Evolutionary conservation across 148 eudicot species (phyloP).

Genomic region (Polygonum maritimum): DNA sequence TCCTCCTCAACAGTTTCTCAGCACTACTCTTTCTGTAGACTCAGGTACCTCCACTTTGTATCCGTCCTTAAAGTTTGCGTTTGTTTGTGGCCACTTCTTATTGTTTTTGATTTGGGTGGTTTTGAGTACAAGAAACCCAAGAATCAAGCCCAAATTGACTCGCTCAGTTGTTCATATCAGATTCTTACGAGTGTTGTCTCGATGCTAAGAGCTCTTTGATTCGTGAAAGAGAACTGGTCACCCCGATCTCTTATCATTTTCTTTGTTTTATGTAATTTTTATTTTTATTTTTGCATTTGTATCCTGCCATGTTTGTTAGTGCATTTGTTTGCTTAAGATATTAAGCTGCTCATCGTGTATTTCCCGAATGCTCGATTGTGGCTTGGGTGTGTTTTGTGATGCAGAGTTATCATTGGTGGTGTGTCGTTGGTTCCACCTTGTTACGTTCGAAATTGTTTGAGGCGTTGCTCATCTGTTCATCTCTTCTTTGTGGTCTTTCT

Average conservation of each 20-base stretch:
- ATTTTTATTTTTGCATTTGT: background rate
- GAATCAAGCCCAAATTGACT: background rate
- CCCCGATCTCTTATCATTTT: background rate
- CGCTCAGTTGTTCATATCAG: background rate
- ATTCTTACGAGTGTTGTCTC: background rate
- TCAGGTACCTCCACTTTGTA: background rate
- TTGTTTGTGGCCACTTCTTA: background rate
- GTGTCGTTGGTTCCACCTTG: background rate
- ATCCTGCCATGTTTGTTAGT: background rate
- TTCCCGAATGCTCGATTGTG: background rate
- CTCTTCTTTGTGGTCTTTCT: background rate
- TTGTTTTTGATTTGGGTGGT: background rate
- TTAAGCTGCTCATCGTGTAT: background rate
- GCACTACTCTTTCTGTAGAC: background rate
- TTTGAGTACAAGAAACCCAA: constrained; percentile 6
- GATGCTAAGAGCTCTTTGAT: constrained; percentile 3
- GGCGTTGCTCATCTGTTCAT: background rate
- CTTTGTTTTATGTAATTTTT: too few relatives aligned
- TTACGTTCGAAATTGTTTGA: background rate
- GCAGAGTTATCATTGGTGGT: background rate
- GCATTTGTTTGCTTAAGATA: background rate
- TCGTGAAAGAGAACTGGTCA: background rate
- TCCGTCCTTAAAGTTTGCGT: background rate
- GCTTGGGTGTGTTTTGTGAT: background rate
- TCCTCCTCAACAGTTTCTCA: background rate